Conservation (phyloP, 768 basidiomycete genomes). For the Rhodotorula graminis region DNA sequence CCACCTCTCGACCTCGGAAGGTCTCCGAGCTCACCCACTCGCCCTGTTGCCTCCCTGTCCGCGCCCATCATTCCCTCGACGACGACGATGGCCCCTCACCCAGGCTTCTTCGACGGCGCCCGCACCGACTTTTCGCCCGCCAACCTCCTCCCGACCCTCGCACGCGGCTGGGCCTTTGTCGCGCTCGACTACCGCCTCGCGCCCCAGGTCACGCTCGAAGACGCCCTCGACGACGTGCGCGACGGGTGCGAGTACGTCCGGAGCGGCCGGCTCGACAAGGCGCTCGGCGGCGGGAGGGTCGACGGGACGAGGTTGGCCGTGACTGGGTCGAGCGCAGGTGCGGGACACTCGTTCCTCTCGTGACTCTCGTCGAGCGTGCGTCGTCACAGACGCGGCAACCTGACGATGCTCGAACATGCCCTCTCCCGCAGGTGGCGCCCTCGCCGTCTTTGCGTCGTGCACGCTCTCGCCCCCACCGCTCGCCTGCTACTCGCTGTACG, state of each 20-base stretch:
- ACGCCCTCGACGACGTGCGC: conserved; percentile 18
- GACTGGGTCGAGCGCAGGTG: conserved; percentile 27
- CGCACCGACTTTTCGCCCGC: conserved; percentile 11
- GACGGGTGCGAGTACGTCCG: conserved; percentile 18
- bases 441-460: conserved; percentile 27
- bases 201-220: conserved; percentile 27
- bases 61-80: background rate
- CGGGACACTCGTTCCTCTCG: background rate
- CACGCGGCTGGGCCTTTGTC: conserved; percentile 33
- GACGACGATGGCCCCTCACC: background rate
- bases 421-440: conserved; percentile 11
- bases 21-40: background rate
- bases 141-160: conserved; percentile 22
- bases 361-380: too few relatives aligned
- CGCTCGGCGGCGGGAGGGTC: conserved; percentile 19
- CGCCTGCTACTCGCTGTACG: conserved; percentile 22
- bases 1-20: background rate
- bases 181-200: conserved; percentile 30
- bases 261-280: conserved; percentile 16
- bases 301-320: conserved; percentile 19
- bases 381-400: too few relatives aligned
- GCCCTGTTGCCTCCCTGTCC: background rate
- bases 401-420: too few relatives aligned
- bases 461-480: conserved; percentile 18
- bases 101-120: conserved; percentile 37